Conservation (phyloP, 805 yeast species). For the Yarrowia sp. region DNA sequence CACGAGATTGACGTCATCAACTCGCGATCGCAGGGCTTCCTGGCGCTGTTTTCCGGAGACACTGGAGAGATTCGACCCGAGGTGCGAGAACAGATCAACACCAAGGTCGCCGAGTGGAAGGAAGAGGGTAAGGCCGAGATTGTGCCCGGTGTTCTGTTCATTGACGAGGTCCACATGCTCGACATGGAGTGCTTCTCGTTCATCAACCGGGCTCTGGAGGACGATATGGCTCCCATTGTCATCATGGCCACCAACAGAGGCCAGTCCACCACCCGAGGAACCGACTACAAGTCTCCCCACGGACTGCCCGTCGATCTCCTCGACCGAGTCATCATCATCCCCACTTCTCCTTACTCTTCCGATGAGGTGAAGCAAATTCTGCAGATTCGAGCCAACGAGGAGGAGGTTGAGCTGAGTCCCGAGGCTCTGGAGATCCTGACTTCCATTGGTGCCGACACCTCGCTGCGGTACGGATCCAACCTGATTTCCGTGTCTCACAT, state of each 20-base stretch:
- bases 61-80: conserved; percentile 98
- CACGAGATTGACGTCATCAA: conserved; percentile 98
- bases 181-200: conserved; percentile 96
- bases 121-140: conserved; percentile 98
- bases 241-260: conserved; percentile 99
- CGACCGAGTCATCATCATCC: conserved; percentile 91
- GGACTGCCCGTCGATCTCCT: conserved; percentile 96
- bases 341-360: conserved; percentile 76
- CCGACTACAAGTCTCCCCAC: conserved; percentile 92
- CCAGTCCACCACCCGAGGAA: conserved; percentile 89
- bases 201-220: conserved; percentile 94
- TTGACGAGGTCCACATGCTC: conserved; percentile 98
- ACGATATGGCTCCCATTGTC: conserved; percentile 94
- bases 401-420: conserved; percentile 80
- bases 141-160: conserved; percentile 95
- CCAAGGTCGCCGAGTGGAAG: conserved; percentile 97
- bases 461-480: conserved; percentile 91
- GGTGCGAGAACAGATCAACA: conserved; percentile 94
- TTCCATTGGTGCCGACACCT: conserved; percentile 86
- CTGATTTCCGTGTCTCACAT: conserved; percentile 89
- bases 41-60: conserved; percentile 93
- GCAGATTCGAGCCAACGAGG: conserved; percentile 90
- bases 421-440: conserved; percentile 90
- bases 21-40: conserved; percentile 96
- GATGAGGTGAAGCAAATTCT: conserved; percentile 88